These are phyloP conservation scores for Xylaria telfairii DNA, from an alignment of 495 filamentous ascomycete species.

Conservation along the genomic window DNA sequence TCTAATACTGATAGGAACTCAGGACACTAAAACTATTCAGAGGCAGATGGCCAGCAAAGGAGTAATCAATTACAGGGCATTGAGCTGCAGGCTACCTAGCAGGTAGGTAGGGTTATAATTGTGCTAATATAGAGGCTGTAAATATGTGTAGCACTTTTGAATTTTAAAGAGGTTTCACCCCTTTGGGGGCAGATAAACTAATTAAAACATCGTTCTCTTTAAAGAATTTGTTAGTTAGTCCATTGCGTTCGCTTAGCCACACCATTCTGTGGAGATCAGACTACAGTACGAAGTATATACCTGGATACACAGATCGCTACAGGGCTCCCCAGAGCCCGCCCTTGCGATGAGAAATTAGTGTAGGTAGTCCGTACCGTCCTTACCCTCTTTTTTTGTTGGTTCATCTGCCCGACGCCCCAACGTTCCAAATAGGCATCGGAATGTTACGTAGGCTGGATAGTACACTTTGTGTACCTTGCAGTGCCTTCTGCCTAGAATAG, in stretches of 20 bases:
- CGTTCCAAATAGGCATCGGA: not conserved
- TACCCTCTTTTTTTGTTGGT: not conserved
- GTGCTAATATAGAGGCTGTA: not conserved
- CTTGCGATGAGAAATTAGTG: not conserved
- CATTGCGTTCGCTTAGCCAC: not conserved
- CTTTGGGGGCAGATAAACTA: not conserved
- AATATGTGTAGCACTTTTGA: not conserved
- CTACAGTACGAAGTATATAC: too few species aligned
- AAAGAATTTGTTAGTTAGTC: not conserved
- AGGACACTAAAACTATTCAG: not conserved
- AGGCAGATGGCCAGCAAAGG: not conserved
- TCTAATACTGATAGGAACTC: not conserved
- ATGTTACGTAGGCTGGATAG: not conserved
- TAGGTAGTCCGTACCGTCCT: not conserved
- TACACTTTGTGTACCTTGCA: conserved; percentile 1
- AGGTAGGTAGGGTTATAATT: not conserved
- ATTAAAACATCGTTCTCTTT: not conserved
- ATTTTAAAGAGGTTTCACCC: not conserved
- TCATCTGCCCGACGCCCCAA: not conserved
- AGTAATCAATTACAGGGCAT: not conserved
- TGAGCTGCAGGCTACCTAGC: not conserved
- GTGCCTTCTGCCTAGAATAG: not conserved
- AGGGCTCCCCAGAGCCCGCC: not conserved
- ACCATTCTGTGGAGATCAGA: too few species aligned
- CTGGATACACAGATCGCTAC: not conserved